Evolutionary conservation across 2,329 filamentous ascomycete genomes (phyloP).

Genomic region (Neonectria faginata): DNA sequence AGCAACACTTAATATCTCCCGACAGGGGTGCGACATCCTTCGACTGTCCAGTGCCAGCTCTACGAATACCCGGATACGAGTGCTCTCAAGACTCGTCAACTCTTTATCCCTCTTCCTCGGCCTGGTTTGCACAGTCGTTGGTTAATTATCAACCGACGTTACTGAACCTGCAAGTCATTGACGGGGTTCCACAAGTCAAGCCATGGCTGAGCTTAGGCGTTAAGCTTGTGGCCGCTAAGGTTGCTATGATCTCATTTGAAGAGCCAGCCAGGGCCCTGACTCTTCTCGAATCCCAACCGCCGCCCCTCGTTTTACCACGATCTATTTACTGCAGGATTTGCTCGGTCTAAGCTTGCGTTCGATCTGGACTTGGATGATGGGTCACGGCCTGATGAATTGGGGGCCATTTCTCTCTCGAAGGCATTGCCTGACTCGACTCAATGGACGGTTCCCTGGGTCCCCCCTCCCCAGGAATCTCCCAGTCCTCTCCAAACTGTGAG

Average conservation of each 20-base stretch:
- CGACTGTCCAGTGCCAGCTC: constrained; percentile 2
- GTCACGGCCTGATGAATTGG: constrained; percentile 17
- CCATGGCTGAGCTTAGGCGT: constrained; percentile 10
- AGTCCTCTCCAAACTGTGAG: not conserved
- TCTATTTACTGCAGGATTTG: not conserved
- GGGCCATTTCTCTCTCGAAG: constrained; percentile 7
- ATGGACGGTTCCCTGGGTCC: not conserved
- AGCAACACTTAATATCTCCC: constrained; percentile 10
- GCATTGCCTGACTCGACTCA: constrained; percentile 11
- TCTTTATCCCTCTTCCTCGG: not conserved
- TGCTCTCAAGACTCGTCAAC: constrained; percentile 1
- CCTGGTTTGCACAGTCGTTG: not conserved
- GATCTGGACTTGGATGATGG: constrained; percentile 2
- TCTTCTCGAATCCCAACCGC: not conserved
- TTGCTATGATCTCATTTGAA: constrained; percentile 18
- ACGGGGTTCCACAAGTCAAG: constrained; percentile 13
- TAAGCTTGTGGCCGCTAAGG: constrained; percentile 16
- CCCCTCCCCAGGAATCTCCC: not conserved
- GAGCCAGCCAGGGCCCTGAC: not conserved
- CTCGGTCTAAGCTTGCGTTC: constrained; percentile 6
- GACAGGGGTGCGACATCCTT: constrained; percentile 14
- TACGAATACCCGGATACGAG: not conserved
- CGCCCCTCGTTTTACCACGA: not conserved
- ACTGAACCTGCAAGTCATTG: constrained; percentile 16
- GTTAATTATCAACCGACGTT: not conserved